Percentiles rank a stretch among this genome's conserved stretches.
phyloP scores from a whole-genome alignment of 768 basidiomycete genomes.

The Amanita thiersii region DNA sequence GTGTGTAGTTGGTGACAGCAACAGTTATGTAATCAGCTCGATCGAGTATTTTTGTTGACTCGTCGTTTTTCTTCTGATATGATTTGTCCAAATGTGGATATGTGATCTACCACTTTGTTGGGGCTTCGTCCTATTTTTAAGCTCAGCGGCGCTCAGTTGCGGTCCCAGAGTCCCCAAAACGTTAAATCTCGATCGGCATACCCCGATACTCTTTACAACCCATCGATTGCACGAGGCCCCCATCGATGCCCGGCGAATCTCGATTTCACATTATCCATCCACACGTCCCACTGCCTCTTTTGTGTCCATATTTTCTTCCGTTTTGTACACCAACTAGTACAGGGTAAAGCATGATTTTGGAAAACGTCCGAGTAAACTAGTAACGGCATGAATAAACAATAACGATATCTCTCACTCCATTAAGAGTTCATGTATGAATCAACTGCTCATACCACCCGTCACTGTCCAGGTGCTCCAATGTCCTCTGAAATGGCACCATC shows the following conservation, averaged over 20 bases:
- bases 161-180: no score
- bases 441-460: slow-evolving; percentile 1
- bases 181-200: no score
- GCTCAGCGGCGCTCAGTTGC: no score
- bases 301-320: background rate
- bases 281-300: background rate
- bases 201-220: no score
- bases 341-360: slow-evolving; percentile 7
- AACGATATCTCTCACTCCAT: slow-evolving; percentile 1
- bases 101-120: background rate
- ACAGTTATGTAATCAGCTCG: slow-evolving; percentile 5
- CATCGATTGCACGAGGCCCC: no score
- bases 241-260: slow-evolving; percentile 3
- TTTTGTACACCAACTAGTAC: slow-evolving; percentile 7
- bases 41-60: background rate
- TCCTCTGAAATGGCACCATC: slow-evolving; percentile 18
- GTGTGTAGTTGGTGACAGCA: slow-evolving; percentile 2
- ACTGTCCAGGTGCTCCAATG: slow-evolving; percentile 7
- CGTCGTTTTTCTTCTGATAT: background rate
- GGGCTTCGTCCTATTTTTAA: background rate
- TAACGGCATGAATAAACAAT: slow-evolving; percentile 14
- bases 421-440: background rate
- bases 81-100: background rate
- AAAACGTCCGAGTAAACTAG: slow-evolving; percentile 15
- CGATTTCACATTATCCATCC: background rate